Conservation (phyloP, 2,329 filamentous ascomycete genomes). For the Sarocladium oryzae region DNA sequence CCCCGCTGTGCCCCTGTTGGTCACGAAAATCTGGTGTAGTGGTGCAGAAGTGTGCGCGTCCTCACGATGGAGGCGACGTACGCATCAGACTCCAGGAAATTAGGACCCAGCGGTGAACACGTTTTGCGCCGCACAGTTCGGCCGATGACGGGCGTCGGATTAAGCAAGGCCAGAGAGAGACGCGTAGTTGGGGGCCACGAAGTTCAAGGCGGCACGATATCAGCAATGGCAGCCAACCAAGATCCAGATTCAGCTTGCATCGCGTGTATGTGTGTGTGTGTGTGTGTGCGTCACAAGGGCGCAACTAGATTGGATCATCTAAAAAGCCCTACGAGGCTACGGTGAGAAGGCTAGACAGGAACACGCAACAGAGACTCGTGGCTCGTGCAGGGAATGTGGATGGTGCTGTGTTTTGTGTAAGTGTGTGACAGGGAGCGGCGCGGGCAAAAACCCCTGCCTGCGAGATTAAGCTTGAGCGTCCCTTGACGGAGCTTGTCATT, state of each 20-base stretch:
- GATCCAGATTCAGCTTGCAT: neutral
- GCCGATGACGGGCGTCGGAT: neutral
- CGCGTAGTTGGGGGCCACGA: neutral
- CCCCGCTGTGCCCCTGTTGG: neutral
- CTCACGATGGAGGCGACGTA: slow-evolving; percentile 1
- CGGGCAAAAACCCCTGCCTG: no score
- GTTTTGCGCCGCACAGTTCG: neutral
- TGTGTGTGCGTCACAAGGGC: neutral
- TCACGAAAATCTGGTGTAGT: neutral
- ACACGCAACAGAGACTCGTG: slow-evolving; percentile 7
- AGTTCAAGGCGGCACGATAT: neutral
- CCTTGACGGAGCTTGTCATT: no score
- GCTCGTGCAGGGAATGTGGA: neutral
- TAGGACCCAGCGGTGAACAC: neutral
- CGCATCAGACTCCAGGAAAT: neutral
- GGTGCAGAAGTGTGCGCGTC: neutral
- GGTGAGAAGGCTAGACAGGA: neutral
- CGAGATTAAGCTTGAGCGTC: no score
- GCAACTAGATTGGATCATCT: neutral
- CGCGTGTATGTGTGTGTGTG: no score
- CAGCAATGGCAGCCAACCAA: neutral
- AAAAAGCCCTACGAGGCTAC: slow-evolving; percentile 2
- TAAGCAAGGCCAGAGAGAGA: neutral
- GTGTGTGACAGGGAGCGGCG: no score
- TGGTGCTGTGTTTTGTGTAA: no score